Base-by-base conservation (phyloP, 2,329 filamentous ascomycete species). In the Fusarium brachygibbosum region DNA sequence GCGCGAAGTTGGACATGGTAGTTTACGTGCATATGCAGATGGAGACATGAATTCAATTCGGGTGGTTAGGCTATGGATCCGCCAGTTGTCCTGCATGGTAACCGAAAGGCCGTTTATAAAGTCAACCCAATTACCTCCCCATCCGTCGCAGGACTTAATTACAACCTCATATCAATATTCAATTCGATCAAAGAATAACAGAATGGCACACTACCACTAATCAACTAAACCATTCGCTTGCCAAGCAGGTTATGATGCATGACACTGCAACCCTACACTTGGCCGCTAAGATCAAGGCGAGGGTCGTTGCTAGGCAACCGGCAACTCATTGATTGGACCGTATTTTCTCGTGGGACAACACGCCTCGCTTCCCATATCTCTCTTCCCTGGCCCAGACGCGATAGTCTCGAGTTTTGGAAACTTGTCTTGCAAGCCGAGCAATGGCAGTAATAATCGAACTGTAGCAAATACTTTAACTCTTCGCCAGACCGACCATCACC, bases 381-480 rank as follows among this genome's bases (percentile, higher is more conserved):
- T 68, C 66, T 63, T 73, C 66, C 58, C 53, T 63, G 58, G 61
- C 59, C 68, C 53, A 67, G 67, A 77, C 79, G 76, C 79, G 76
- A 77, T 80, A 70, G 74, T 76, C 74, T 74, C 76, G 76, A 77
- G 74, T 76, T 75, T 76, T 75, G 71, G 63, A 68, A 72, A 73
- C 52, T 73, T 69, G 77, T 63, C 71, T 72, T 73, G 70, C 71
- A 67, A 69, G 75, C 73, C 70, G 74, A 75, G 78, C 67, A 67
- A 83, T 83, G 79, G 77, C 68, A 76, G 70, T 67, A 70, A 76
- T 68, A 70, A 75, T 75, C 69, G 76, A 81, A 80, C 79, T 80
- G 80, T 83, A 79, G 70, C 79, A 71, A 70, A 81, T 79, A 70
- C 52, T 68, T 76, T 78, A 78, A 51, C 68, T 17, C 59, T 61